A percentile compares a stretch with the other conserved stretches of the same genome.
phyloP scores from a whole-genome alignment of 148 eudicot species.

The Nyssa sinensis region DNA sequence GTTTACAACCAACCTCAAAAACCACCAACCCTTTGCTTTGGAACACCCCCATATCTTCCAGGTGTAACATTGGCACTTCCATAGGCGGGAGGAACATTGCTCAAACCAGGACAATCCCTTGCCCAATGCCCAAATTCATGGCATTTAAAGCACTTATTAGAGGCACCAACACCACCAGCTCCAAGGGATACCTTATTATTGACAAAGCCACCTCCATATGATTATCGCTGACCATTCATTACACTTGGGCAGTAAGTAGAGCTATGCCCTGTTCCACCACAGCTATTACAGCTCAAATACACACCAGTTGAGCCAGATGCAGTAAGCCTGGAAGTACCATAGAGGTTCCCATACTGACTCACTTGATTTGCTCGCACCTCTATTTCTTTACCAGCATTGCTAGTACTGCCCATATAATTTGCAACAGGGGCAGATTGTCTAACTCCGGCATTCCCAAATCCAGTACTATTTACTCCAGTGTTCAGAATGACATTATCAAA shows the following conservation, averaged over 20 bases:
- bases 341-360: conserved; percentile 53
- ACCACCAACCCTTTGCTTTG: conserved; percentile 56
- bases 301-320: conserved; percentile 30
- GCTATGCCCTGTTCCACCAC: conserved; percentile 67
- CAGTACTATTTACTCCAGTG: conserved; percentile 28
- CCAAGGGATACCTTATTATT: conserved; percentile 31
- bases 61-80: conserved; percentile 42
- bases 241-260: conserved; percentile 61
- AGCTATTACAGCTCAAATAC: conserved; percentile 51
- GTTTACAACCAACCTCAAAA: conserved; percentile 20
- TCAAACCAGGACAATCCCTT: conserved; percentile 58
- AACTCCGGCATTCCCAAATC: conserved; percentile 22
- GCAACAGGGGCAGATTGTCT: conserved; percentile 27
- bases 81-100: conserved; percentile 60
- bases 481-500: conserved; percentile 21
- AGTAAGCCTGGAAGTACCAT: conserved; percentile 40
- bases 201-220: conserved; percentile 31
- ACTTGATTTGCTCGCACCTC: conserved; percentile 28
- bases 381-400: conserved; percentile 24
- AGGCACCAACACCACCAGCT: conserved; percentile 21
- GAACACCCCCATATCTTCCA: conserved; percentile 50
- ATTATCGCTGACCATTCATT: conserved; percentile 39
- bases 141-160: conserved; percentile 65
- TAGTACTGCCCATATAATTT: conserved; percentile 29
- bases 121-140: conserved; percentile 82